Base-by-base conservation (phyloP, 257 asterid genomes). In the Scutellaria barbata region DNA sequence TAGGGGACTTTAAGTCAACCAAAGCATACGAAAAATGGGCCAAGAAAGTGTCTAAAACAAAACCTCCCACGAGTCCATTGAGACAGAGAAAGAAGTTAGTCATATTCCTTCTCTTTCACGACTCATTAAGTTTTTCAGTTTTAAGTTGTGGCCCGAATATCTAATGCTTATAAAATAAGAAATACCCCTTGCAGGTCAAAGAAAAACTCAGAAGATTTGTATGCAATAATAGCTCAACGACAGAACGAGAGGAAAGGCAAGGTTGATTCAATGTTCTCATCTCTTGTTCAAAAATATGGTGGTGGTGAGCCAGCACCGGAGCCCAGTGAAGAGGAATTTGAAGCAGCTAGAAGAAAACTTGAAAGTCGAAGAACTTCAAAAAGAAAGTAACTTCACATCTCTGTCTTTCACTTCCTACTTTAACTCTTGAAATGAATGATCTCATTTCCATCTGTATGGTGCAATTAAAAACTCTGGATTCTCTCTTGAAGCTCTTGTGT, bases 291-390 rank as follows among this genome's bases (percentile, higher is more conserved):
- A 85, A 92, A 80, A 78, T 92, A 87, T 11, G 96, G 97, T 56
- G 96, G 95, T 13, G 73, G 64, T 40, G 87, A 74, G 61, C 68
- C 82, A 35, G 74, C 41, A 41, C 72, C 89, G 1, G 92, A 89
- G 73, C 99, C 99, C 42, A 89, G 88, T 68, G 96, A 94, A 72
- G 98, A 88, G 80, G 99, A 95, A 76, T 92, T 95, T 51, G 95
- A 89, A 89, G 96, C 98, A 76, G 87, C 91, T 72, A 85, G 85
- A 37, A 76, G 41, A 61, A 95, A 76, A 74, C 83, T 95, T 1
- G 97, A 89, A 79, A 81, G 87, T 20, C 84, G 80, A 65, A 86
- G 72, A 80, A 74, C 64, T 53, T 87, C 90, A 35, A 89, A 91
- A 81, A 73, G 84, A 16, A 91, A 89, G 86, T 79, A 81, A 79